Evolutionary conservation across 768 basidiomycete genomes (phyloP).

Genomic region (Auricularia sp.): DNA sequence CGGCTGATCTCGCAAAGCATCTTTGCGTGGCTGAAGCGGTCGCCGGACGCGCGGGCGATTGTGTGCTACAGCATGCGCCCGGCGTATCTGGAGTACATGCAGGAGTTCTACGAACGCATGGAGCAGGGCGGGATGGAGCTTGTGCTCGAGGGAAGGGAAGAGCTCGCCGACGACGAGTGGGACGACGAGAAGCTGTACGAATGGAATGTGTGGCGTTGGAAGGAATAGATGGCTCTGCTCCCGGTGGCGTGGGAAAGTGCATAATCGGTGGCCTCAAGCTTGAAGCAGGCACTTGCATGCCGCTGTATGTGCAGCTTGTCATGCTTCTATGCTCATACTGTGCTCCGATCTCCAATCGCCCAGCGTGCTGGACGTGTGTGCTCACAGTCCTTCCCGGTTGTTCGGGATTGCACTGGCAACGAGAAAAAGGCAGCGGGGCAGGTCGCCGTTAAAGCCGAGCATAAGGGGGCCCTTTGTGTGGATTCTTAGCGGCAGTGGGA

Average conservation of each 20-base stretch:
- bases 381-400: too few species aligned
- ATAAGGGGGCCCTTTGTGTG: neutral
- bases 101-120: slow-evolving; percentile 1
- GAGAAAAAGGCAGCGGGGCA: neutral
- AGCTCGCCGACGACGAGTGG: neutral
- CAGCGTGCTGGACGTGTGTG: too few species aligned
- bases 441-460: neutral
- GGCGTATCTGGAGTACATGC: neutral
- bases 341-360: too few species aligned
- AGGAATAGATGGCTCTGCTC: neutral
- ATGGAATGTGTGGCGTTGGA: neutral
- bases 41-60: neutral
- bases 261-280: neutral
- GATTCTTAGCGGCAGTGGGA: neutral
- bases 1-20: neutral
- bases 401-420: too few species aligned
- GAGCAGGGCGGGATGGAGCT: neutral
- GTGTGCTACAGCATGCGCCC: neutral
- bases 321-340: too few species aligned
- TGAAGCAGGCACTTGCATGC: neutral
- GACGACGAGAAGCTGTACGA: slow-evolving; percentile 1
- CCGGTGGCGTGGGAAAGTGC: neutral
- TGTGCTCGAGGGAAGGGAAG: neutral
- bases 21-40: neutral
- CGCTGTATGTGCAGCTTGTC: neutral